These are phyloP conservation scores for Colletotrichum lentis DNA, from an alignment of 2,329 filamentous ascomycete genomes.

Conservation along the genomic window DNA sequence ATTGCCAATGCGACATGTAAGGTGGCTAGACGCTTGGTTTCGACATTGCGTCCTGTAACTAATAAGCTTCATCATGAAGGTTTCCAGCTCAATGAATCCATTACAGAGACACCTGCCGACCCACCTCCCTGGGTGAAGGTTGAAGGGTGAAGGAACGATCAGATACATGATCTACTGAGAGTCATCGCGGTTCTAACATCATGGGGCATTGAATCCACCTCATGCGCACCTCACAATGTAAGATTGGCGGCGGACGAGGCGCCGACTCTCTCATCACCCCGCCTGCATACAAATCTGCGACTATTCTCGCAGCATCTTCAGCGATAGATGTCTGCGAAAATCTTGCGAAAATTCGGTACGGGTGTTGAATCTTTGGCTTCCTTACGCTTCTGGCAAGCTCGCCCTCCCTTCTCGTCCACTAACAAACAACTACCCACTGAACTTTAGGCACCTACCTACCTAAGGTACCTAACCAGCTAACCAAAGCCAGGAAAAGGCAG, in stretches of 20 bases:
- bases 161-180: not conserved
- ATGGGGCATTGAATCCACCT: too few species aligned
- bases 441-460: too few species aligned
- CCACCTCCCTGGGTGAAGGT: too few species aligned
- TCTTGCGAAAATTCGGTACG: not conserved
- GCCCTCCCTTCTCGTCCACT: constrained; percentile 9
- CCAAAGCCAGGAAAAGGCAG: not conserved
- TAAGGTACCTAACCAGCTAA: too few species aligned
- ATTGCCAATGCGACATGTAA: not conserved
- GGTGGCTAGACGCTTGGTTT: not conserved
- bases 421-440: not conserved
- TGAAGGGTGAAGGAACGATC: too few species aligned
- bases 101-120: not conserved
- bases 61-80: not conserved
- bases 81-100: not conserved
- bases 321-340: not conserved
- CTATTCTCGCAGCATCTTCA: not conserved
- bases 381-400: constrained; percentile 21
- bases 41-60: not conserved
- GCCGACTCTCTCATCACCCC: not conserved
- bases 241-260: too few species aligned
- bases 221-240: too few species aligned
- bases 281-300: not conserved
- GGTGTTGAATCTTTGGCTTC: constrained; percentile 14
- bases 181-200: not conserved